Evolutionary conservation across 495 filamentous ascomycete genomes (phyloP), one percentile per base, ranked within the genome.

Genomic region (Staphylotrichum tortipilum): DNA sequence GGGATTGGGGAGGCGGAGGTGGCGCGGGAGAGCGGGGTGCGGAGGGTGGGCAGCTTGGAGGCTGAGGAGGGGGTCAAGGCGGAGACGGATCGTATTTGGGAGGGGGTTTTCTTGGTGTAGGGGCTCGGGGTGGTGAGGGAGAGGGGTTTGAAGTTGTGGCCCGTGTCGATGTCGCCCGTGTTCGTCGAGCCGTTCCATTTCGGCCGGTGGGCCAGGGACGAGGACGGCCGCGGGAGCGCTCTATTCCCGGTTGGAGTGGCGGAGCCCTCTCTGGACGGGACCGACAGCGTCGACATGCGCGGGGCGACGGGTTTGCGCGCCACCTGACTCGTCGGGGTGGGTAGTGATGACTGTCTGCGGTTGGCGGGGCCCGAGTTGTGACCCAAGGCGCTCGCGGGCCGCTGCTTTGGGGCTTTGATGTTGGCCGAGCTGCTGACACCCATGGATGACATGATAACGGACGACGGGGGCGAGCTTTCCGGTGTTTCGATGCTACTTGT

Each of bases 381-480:
- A 47, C 65, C 71, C 35, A 61, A 56, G 36, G 67, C 50, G 55
- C 68, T 62, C 37, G 64, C 51, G 38, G 71, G 50, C 30, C 69
- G 66, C 17, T 68, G 68, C 40, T 71, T 76, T 34, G 68, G 61
- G 24, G 65, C 63, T 53, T 70, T 63, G 44, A 55, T 28, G 22
- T 60, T 49, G 30, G 71, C 57, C 1, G 65, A 61, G 6, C 70
- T 69, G 48, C 76, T 75, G 11, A 74, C 62, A 9, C 75, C 80
- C 14, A 78, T 58, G 31, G 64, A 69, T 19, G 77, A 78, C 76
- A 88, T 80, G 17, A 91, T 75, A 11, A 95, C 79, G 15, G 90
- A 95, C 14, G 88, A 94, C 11, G 92, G 88, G 21, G 92, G 92
- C 4, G 91, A 95, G 71, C 80, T 94, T 45, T 82, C 85, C 1